Evolutionary conservation across 257 asterid species (phyloP).

Genomic region (Solanum pinnatisectum): DNA sequence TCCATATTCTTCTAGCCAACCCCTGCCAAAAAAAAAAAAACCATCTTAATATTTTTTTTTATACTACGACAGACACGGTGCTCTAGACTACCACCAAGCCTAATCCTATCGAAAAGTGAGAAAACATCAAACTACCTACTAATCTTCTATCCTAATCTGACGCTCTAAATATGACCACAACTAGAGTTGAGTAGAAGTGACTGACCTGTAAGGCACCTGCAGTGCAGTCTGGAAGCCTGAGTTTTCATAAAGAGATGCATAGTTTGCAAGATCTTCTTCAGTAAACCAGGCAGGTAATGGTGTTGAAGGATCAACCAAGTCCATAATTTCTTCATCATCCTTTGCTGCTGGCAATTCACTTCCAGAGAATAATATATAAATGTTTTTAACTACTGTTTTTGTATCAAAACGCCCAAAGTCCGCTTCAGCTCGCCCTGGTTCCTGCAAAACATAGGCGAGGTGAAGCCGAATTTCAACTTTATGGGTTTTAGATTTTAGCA

Average conservation of each 20-base stretch:
- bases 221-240: conserved; percentile 62
- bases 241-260: conserved; percentile 55
- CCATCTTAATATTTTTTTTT: neutral
- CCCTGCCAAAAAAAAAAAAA: neutral
- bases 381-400: conserved; percentile 57
- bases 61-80: neutral
- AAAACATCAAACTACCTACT: too few relatives aligned
- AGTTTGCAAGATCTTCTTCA: conserved; percentile 50
- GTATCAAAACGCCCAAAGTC: conserved; percentile 70
- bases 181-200: neutral
- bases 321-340: conserved; percentile 76
- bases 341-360: conserved; percentile 50
- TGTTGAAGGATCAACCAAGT: conserved; percentile 49
- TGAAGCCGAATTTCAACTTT: neutral
- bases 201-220: conserved; percentile 71
- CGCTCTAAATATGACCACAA: neutral
- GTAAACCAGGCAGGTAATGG: conserved; percentile 72
- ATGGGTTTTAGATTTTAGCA: neutral
- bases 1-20: conserved; percentile 13
- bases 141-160: neutral
- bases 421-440: conserved; percentile 73
- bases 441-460: conserved; percentile 19
- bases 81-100: neutral
- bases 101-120: neutral
- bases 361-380: conserved; percentile 59